Percentiles rank a stretch among this genome's conserved stretches.
These are phyloP conservation scores for Aschersonia sp. DNA, from an alignment of 2,329 filamentous ascomycete species.

Conservation along the genomic window DNA sequence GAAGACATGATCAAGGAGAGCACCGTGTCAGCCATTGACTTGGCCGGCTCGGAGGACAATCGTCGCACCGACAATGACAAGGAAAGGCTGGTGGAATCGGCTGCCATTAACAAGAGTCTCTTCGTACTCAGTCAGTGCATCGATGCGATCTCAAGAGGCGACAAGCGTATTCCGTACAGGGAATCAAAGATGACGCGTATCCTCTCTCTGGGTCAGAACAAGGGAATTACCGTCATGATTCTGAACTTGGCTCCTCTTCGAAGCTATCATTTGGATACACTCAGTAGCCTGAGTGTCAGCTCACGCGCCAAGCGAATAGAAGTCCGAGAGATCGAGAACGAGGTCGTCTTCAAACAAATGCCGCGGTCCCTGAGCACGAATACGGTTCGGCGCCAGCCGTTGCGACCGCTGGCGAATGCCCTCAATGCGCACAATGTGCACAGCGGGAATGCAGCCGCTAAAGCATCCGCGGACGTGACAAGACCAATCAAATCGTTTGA, in stretches of 20 bases:
- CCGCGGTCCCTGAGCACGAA: conserved; percentile 34
- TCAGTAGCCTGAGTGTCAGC: conserved; percentile 88
- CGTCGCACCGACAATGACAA: conserved; percentile 86
- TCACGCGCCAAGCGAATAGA: conserved; percentile 95
- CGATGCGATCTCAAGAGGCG: conserved; percentile 70
- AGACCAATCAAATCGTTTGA: conserved; percentile 75
- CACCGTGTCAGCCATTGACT: conserved; percentile 83
- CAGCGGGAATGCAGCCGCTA: conserved; percentile 35
- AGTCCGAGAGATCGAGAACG: conserved; percentile 88
- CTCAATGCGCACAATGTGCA: conserved; percentile 67
- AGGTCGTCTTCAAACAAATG: conserved; percentile 71
- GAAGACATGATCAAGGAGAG: conserved; percentile 56
- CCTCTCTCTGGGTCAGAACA: conserved; percentile 81
- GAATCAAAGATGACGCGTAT: conserved; percentile 98
- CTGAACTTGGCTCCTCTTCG: conserved; percentile 83
- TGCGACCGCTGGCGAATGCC: conserved; percentile 61
- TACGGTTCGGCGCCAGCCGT: conserved; percentile 51
- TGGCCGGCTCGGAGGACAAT: conserved; percentile 93
- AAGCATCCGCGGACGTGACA: conserved; percentile 27
- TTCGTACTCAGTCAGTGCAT: conserved; percentile 93
- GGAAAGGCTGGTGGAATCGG: conserved; percentile 84
- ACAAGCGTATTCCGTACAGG: conserved; percentile 74
- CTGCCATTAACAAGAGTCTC: conserved; percentile 93
- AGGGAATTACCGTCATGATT: conserved; percentile 92
- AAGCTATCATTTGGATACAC: conserved; percentile 83